Conservation (phyloP, 2,329 filamentous ascomycete species). For the Aspergillus niger region DNA sequence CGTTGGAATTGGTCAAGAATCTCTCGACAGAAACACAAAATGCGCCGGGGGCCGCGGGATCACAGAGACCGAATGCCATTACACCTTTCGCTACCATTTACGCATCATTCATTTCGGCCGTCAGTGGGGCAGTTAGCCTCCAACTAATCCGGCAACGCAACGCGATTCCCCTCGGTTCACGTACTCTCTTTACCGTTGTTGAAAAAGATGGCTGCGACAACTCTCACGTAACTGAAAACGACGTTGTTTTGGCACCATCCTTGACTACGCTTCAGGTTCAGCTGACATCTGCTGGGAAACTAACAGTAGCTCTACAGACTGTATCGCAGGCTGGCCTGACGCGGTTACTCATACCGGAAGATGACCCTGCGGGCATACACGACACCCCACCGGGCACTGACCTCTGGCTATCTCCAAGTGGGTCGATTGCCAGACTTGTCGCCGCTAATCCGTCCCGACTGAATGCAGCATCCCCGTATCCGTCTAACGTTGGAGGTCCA, state of each 20-base stretch:
- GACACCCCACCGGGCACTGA: slow-evolving; percentile 32
- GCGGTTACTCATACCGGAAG: slow-evolving; percentile 31
- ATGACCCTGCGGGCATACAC: slow-evolving; percentile 19
- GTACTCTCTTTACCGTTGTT: slow-evolving; percentile 42
- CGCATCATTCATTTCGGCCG: slow-evolving; percentile 43
- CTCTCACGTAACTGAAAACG: slow-evolving; percentile 29
- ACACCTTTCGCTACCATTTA: slow-evolving; percentile 37
- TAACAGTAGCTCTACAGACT: slow-evolving; percentile 41
- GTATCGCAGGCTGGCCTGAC: slow-evolving; percentile 39
- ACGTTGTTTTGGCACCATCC: slow-evolving; percentile 29
- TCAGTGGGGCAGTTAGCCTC: slow-evolving; percentile 40
- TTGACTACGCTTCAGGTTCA: slow-evolving; percentile 43
- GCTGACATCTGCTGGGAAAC: slow-evolving; percentile 38
- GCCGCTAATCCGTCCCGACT: slow-evolving; percentile 26
- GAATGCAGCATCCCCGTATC: slow-evolving; percentile 25
- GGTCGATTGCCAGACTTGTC: slow-evolving; percentile 39
- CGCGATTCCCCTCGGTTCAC: slow-evolving; percentile 44
- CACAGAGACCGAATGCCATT: neutral
- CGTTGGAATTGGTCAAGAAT: slow-evolving; percentile 39
- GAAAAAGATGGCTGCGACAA: slow-evolving; percentile 35
- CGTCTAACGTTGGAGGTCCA: slow-evolving; percentile 11
- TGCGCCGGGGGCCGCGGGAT: neutral
- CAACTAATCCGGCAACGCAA: slow-evolving; percentile 38
- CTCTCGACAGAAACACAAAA: slow-evolving; percentile 35
- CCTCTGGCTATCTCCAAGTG: slow-evolving; percentile 45